phyloP scores from a whole-genome alignment of 2,329 filamentous ascomycete genomes.

The Xylariales sp. region DNA sequence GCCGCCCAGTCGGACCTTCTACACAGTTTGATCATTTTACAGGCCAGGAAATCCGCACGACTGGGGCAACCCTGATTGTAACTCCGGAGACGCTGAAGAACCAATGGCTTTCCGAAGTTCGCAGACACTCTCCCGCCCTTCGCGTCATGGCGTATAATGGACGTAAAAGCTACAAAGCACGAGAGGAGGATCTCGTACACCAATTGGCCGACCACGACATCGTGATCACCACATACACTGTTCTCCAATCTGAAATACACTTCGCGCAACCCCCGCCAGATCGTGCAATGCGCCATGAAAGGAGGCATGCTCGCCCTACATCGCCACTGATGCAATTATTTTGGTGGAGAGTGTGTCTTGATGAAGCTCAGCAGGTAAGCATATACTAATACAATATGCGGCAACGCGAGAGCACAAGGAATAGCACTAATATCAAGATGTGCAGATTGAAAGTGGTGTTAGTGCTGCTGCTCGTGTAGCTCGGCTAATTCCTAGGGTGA shows the following conservation, averaged over 20 bases:
- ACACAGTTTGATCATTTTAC: conserved; percentile 32
- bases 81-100: conserved; percentile 50
- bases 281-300: conserved; percentile 60
- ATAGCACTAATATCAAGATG: too few species aligned
- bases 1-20: conserved; percentile 24
- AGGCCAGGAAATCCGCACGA: conserved; percentile 39
- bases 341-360: conserved; percentile 82
- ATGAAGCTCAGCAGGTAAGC: conserved; percentile 90
- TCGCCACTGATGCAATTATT: conserved; percentile 76
- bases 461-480: conserved; percentile 80
- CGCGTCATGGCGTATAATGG: conserved; percentile 55
- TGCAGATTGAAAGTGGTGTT: conserved; percentile 84
- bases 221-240: conserved; percentile 61
- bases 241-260: conserved; percentile 77
- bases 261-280: conserved; percentile 67
- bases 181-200: conserved; percentile 35
- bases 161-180: conserved; percentile 29
- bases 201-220: conserved; percentile 50
- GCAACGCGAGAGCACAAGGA: too few species aligned
- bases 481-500: conserved; percentile 72
- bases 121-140: conserved; percentile 53
- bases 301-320: conserved; percentile 60
- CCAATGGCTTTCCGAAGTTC: conserved; percentile 60
- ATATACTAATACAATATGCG: too few species aligned
- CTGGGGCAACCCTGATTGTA: conserved; percentile 57